Evolutionary conservation across 2,329 filamentous ascomycete species (phyloP).

Genomic region (Sarocladium brachiariae): DNA sequence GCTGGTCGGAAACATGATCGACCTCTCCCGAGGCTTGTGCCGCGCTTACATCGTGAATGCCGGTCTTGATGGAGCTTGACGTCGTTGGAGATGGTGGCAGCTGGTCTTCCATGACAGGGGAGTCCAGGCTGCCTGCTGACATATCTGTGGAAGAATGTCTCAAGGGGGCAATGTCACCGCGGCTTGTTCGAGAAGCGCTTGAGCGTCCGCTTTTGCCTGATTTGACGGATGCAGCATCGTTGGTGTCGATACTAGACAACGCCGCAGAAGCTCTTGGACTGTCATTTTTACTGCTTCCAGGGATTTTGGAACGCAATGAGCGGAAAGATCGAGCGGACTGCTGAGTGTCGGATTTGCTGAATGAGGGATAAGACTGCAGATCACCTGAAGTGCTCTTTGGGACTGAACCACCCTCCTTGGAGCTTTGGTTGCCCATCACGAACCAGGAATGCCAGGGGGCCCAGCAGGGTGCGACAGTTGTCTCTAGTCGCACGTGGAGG

Average conservation of each 20-base stretch:
- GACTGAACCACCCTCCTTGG: constrained; percentile 46
- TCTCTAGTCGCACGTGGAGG: constrained; percentile 23
- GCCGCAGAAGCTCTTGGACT: constrained; percentile 69
- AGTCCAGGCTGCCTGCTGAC: constrained; percentile 25
- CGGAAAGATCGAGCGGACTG: constrained; percentile 84
- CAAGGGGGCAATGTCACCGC: constrained; percentile 36
- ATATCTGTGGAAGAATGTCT: constrained; percentile 33
- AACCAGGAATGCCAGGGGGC: constrained; percentile 3
- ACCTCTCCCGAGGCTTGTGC: constrained; percentile 86
- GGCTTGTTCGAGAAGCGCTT: constrained; percentile 37
- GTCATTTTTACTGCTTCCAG: constrained; percentile 62
- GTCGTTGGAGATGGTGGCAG: constrained; percentile 84
- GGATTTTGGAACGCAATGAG: constrained; percentile 83
- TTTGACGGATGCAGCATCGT: constrained; percentile 68
- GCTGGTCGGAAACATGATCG: constrained; percentile 87
- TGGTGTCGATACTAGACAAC: constrained; percentile 51
- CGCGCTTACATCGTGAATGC: constrained; percentile 70
- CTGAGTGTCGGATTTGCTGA: constrained; percentile 86
- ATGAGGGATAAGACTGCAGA: constrained; percentile 83
- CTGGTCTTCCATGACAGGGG: constrained; percentile 43
- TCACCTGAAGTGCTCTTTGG: constrained; percentile 44
- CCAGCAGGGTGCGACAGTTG: constrained; percentile 16
- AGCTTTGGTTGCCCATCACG: constrained; percentile 69
- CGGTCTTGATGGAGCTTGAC: constrained; percentile 63
- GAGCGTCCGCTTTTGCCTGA: constrained; percentile 58